Conservation (phyloP, 768 basidiomycete genomes). For the Boletales sp. region DNA sequence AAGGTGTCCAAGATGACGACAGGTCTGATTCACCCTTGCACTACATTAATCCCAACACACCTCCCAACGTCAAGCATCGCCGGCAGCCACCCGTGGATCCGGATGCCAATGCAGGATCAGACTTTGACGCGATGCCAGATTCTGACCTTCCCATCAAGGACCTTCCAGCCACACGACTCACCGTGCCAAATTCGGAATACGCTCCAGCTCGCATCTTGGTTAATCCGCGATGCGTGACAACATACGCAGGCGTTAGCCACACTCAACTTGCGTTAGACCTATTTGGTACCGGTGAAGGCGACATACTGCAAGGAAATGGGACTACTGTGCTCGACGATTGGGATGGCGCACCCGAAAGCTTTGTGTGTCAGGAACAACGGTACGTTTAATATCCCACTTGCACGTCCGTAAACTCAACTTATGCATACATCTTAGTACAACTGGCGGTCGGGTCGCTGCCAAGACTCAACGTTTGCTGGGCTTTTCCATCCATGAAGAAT, state of each 20-base stretch:
- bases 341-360: slow-evolving; percentile 95
- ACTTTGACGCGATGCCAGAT: slow-evolving; percentile 83
- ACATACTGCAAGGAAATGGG: slow-evolving; percentile 54
- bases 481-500: slow-evolving; percentile 79
- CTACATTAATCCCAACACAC: slow-evolving; percentile 7
- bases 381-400: slow-evolving; percentile 28
- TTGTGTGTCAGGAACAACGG: slow-evolving; percentile 96
- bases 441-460: slow-evolving; percentile 83
- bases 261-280: slow-evolving; percentile 93
- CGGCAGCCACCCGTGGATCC: slow-evolving; percentile 45
- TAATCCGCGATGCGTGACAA: slow-evolving; percentile 95
- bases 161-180: slow-evolving; percentile 38
- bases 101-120: slow-evolving; percentile 82
- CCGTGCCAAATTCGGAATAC: slow-evolving; percentile 87
- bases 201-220: slow-evolving; percentile 88
- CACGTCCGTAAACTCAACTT: not conserved
- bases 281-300: slow-evolving; percentile 76
- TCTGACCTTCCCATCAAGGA: slow-evolving; percentile 40
- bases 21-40: slow-evolving; percentile 15
- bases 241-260: slow-evolving; percentile 96
- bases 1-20: slow-evolving; percentile 61
- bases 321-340: slow-evolving; percentile 81
- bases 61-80: slow-evolving; percentile 31
- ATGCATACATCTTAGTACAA: slow-evolving; percentile 48
- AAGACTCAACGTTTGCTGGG: slow-evolving; percentile 84